Evolutionary conservation across 2,329 filamentous ascomycete species (phyloP).

Genomic region (Periglandula ipomoeae): DNA sequence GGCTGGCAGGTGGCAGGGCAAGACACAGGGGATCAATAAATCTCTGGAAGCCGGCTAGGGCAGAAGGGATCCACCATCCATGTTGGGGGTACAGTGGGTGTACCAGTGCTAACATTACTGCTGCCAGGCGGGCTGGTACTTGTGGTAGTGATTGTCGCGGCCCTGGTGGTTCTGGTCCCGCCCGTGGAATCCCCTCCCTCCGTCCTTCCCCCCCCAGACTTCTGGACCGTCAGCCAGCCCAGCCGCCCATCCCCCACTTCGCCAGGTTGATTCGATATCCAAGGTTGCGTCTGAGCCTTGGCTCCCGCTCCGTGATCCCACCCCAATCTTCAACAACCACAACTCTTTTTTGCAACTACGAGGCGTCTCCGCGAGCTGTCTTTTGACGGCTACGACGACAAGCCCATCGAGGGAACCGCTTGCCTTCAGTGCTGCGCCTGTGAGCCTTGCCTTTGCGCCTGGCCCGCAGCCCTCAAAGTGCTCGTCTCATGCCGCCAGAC

Average conservation of each 20-base stretch:
- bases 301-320: neutral
- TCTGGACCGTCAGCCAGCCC: conserved; percentile 1
- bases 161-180: no score
- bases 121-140: no score
- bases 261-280: conserved; percentile 1
- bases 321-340: neutral
- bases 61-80: no score
- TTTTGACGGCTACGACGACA: neutral
- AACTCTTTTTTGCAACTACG: neutral
- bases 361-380: neutral
- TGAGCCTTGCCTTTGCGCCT: conserved; percentile 7
- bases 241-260: neutral
- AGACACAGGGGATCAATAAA: no score
- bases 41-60: no score
- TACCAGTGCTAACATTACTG: no score
- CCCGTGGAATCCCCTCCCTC: no score
- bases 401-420: neutral
- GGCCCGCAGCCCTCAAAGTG: conserved; percentile 9
- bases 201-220: neutral
- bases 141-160: no score
- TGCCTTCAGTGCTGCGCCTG: conserved; percentile 2
- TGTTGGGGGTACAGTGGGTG: no score
- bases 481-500: conserved; percentile 16
- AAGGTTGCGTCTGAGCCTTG: neutral
- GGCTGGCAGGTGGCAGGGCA: no score